Conservation (phyloP, 192 early-diverging fungal genomes). For the Backusella westeae region DNA sequence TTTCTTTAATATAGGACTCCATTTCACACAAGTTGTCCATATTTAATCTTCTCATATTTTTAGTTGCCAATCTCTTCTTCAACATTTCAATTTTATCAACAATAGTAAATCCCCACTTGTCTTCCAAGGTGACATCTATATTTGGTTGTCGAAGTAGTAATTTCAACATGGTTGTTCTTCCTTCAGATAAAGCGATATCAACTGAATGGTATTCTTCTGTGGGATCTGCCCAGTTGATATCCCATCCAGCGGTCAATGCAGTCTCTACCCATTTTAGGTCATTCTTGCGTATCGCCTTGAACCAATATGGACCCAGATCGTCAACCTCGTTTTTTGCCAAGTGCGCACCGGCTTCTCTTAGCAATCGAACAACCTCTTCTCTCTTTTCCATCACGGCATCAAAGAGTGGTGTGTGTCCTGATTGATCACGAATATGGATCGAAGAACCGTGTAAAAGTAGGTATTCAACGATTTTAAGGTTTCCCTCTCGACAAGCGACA, state of each 20-base stretch:
- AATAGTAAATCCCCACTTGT: conserved; percentile 55
- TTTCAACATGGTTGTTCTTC: conserved; percentile 40
- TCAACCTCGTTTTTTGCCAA: conserved; percentile 81
- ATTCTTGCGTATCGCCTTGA: conserved; percentile 32
- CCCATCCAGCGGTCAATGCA: conserved; percentile 60
- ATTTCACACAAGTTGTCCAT: not conserved
- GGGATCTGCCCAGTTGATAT: conserved; percentile 57
- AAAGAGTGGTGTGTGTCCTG: conserved; percentile 87
- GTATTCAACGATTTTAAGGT: conserved; percentile 71
- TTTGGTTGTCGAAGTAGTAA: conserved; percentile 44
- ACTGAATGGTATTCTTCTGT: conserved; percentile 67
- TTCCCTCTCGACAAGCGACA: conserved; percentile 77
- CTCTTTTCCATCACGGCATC: conserved; percentile 71
- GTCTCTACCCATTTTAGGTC: conserved; percentile 53
- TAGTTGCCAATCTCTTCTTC: not conserved
- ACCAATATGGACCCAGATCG: conserved; percentile 60
- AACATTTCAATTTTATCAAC: conserved; percentile 48
- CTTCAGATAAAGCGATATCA: conserved; percentile 61
- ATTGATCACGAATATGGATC: conserved; percentile 85
- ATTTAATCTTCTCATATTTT: not conserved
- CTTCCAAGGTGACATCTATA: conserved; percentile 43
- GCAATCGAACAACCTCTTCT: conserved; percentile 60
- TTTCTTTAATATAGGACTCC: not conserved
- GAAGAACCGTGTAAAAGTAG: conserved; percentile 82
- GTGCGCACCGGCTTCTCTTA: conserved; percentile 83